Evolutionary conservation across 2,329 filamentous ascomycete species (phyloP).

Genomic region (Fusarium transvaalense): DNA sequence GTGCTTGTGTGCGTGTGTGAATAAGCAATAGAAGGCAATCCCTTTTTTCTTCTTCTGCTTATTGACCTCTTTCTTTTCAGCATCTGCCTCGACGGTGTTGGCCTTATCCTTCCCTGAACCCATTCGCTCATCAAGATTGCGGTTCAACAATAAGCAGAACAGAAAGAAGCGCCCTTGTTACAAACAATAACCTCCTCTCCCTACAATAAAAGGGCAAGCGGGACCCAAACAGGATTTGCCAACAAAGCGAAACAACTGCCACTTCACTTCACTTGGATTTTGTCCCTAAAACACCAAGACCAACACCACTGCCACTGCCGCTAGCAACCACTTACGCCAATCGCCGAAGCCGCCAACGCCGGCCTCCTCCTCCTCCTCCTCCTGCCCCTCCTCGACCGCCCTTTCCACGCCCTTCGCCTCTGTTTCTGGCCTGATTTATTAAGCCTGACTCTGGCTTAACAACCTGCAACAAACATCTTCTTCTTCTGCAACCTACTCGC

Average conservation of each 20-base stretch:
- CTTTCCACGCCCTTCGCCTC: slow-evolving; percentile 43
- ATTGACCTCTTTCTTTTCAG: background rate
- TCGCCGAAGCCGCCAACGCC: slow-evolving; percentile 40
- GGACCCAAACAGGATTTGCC: slow-evolving; percentile 24
- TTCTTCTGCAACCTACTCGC: slow-evolving; percentile 4
- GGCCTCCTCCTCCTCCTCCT: slow-evolving; percentile 5
- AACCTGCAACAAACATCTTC: slow-evolving; percentile 22
- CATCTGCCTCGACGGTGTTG: background rate
- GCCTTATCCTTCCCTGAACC: background rate
- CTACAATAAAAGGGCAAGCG: background rate
- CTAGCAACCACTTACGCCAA: slow-evolving; percentile 21
- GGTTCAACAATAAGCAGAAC: slow-evolving; percentile 3
- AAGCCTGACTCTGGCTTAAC: slow-evolving; percentile 36
- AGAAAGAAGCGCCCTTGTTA: background rate
- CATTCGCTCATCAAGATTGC: slow-evolving; percentile 1
- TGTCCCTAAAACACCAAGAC: slow-evolving; percentile 15
- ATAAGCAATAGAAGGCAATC: background rate
- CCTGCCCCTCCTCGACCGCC: slow-evolving; percentile 44
- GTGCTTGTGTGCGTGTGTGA: background rate
- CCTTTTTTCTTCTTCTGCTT: background rate
- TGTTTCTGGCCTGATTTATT: slow-evolving; percentile 44
- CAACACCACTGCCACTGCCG: slow-evolving; percentile 5
- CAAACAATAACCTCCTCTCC: background rate
- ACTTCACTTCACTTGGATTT: slow-evolving; percentile 12
- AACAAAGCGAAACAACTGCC: slow-evolving; percentile 23